phyloP scores from a whole-genome alignment of 106 monocot genomes.

The Dendrobium catenatum region DNA sequence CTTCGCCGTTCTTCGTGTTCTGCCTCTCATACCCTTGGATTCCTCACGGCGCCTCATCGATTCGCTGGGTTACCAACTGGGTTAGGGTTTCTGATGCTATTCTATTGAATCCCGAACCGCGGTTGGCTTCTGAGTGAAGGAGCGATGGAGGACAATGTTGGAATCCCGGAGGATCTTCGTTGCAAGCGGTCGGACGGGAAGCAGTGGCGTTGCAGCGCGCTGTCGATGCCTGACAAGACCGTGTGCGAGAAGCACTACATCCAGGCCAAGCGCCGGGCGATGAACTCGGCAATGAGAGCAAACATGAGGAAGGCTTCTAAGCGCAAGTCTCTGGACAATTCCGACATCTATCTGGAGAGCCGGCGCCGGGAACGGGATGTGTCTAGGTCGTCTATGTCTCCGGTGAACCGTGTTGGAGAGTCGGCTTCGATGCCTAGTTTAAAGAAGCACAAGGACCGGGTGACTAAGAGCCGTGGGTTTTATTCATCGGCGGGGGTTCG shows the following conservation, averaged over 20 bases:
- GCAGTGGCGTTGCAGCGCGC: slow-evolving; percentile 98
- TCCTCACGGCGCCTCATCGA: neutral
- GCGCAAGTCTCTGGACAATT: slow-evolving; percentile 13
- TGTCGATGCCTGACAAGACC: slow-evolving; percentile 98
- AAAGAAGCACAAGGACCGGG: slow-evolving; percentile 43
- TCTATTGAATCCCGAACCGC: neutral
- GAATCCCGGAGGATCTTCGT: slow-evolving; percentile 76
- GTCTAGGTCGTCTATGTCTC: slow-evolving; percentile 21
- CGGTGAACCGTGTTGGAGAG: slow-evolving; percentile 17
- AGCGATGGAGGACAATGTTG: slow-evolving; percentile 37
- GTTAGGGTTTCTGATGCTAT: slow-evolving; percentile 11
- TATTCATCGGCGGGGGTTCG: slow-evolving; percentile 10
- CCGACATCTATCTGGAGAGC: slow-evolving; percentile 24
- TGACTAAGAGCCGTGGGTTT: slow-evolving; percentile 17
- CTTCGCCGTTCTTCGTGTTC: neutral
- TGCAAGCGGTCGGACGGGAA: slow-evolving; percentile 99
- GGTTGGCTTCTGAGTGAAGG: neutral
- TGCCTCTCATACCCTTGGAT: neutral
- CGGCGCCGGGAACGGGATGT: slow-evolving; percentile 19
- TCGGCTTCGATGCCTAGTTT: slow-evolving; percentile 12
- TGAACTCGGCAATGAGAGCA: slow-evolving; percentile 79
- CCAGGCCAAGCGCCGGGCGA: slow-evolving; percentile 94
- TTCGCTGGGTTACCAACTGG: neutral
- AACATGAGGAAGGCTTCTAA: slow-evolving; percentile 24
- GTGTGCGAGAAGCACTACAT: slow-evolving; percentile 99